Conservation (phyloP, 768 basidiomycete genomes). For the Leccinellum rugosiceps region DNA sequence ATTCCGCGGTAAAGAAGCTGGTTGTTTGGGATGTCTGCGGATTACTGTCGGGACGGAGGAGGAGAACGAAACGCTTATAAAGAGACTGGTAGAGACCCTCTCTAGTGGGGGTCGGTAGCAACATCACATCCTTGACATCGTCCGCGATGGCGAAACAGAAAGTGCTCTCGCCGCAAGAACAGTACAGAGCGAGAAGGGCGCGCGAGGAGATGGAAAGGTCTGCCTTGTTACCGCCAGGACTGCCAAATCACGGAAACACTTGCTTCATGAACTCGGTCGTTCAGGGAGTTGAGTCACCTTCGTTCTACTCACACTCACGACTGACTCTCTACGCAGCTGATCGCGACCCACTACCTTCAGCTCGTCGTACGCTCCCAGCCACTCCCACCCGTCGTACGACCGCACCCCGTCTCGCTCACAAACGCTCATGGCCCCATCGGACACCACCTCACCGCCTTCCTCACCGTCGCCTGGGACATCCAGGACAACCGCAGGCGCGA, state of each 20-base stretch:
- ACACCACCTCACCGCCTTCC: slow-evolving; percentile 55
- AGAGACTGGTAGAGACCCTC: slow-evolving; percentile 44
- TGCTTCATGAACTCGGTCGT: slow-evolving; percentile 97
- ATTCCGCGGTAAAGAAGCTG: slow-evolving; percentile 81
- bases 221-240: slow-evolving; percentile 67
- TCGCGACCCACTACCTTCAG: slow-evolving; percentile 61
- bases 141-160: slow-evolving; percentile 49
- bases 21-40: slow-evolving; percentile 83
- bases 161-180: slow-evolving; percentile 57
- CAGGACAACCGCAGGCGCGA: slow-evolving; percentile 52
- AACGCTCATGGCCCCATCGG: slow-evolving; percentile 57
- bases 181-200: slow-evolving; percentile 53
- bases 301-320: not conserved
- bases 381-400: slow-evolving; percentile 42
- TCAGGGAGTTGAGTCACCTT: slow-evolving; percentile 59
- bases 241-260: slow-evolving; percentile 82
- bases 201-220: slow-evolving; percentile 61
- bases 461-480: slow-evolving; percentile 62
- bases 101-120: slow-evolving; percentile 1
- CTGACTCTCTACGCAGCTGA: slow-evolving; percentile 41
- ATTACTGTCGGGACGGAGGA: slow-evolving; percentile 85
- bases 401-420: slow-evolving; percentile 51
- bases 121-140: not conserved
- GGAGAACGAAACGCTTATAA: slow-evolving; percentile 66
- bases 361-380: slow-evolving; percentile 55